phyloP scores from a whole-genome alignment of 805 yeast genomes.

The Yarrowia phangngaensis region DNA sequence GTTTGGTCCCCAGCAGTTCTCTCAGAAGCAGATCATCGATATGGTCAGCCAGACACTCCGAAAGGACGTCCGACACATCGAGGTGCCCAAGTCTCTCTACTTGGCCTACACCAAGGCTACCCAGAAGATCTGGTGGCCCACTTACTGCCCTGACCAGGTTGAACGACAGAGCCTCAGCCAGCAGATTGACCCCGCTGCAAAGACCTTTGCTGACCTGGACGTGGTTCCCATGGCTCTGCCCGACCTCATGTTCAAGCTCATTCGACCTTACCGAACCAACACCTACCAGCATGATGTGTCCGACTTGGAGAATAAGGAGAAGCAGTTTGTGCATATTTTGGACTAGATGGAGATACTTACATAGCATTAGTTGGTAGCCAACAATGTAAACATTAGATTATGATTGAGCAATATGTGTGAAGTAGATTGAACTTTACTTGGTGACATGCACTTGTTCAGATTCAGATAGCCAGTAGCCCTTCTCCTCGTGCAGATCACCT shows the following conservation, averaged over 20 bases:
- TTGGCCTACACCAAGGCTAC: constrained; percentile 40
- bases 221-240: constrained; percentile 47
- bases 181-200: constrained; percentile 54
- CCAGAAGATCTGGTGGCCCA: constrained; percentile 47
- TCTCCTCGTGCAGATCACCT: too few relatives aligned
- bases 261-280: constrained; percentile 35
- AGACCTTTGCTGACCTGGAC: constrained; percentile 67
- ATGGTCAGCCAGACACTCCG: constrained; percentile 61
- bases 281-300: constrained; percentile 33
- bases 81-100: constrained; percentile 44
- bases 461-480: too few relatives aligned
- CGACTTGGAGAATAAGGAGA: constrained; percentile 36
- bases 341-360: too few relatives aligned
- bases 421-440: too few relatives aligned
- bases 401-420: too few relatives aligned
- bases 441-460: too few relatives aligned
- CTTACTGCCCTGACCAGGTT: constrained; percentile 63
- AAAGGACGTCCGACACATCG: constrained; percentile 42
- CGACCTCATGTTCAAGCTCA: constrained; percentile 41
- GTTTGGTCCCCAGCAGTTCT: constrained; percentile 63
- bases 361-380: too few relatives aligned
- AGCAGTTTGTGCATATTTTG: constrained; percentile 34
- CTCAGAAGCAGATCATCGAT: constrained; percentile 61
- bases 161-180: constrained; percentile 72
- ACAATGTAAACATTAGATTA: too few relatives aligned